Conservation (phyloP, 345 rosid species). For the Limnanthes douglasii region DNA sequence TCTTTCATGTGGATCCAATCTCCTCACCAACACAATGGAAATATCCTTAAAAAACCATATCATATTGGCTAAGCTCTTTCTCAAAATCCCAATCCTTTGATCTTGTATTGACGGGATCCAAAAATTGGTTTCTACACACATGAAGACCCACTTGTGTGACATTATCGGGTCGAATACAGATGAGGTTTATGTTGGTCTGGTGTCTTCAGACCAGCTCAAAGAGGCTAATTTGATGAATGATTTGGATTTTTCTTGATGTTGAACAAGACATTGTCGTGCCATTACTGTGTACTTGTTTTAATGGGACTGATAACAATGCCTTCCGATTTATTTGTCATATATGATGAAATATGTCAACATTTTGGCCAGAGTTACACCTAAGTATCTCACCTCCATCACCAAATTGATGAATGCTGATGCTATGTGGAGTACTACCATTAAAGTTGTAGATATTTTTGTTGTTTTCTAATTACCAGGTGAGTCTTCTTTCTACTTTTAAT, state of each 20-base stretch:
- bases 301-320: constrained; percentile 72
- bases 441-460: constrained; percentile 64
- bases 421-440: constrained; percentile 64
- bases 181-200: constrained; percentile 61
- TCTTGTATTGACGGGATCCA: constrained; percentile 87
- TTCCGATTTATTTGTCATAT: constrained; percentile 70
- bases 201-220: constrained; percentile 76
- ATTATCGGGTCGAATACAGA: constrained; percentile 42
- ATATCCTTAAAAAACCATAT: constrained; percentile 87
- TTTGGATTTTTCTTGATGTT: constrained; percentile 52
- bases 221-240: constrained; percentile 67
- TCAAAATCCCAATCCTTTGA: constrained; percentile 66
- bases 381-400: constrained; percentile 54
- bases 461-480: constrained; percentile 79
- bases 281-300: constrained; percentile 85
- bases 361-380: constrained; percentile 47
- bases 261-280: constrained; percentile 67
- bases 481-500: too few relatives aligned
- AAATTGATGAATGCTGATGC: constrained; percentile 93
- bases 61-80: constrained; percentile 71
- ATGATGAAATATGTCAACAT: constrained; percentile 61
- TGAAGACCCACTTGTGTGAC: constrained; percentile 79
- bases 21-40: constrained; percentile 73
- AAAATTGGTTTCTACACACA: constrained; percentile 56
- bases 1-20: constrained; percentile 85